Percentiles rank a stretch among this genome's conserved stretches.
These are phyloP conservation scores for Neurospora sublineolata DNA, from an alignment of 495 filamentous ascomycete species.

Conservation along the genomic window DNA sequence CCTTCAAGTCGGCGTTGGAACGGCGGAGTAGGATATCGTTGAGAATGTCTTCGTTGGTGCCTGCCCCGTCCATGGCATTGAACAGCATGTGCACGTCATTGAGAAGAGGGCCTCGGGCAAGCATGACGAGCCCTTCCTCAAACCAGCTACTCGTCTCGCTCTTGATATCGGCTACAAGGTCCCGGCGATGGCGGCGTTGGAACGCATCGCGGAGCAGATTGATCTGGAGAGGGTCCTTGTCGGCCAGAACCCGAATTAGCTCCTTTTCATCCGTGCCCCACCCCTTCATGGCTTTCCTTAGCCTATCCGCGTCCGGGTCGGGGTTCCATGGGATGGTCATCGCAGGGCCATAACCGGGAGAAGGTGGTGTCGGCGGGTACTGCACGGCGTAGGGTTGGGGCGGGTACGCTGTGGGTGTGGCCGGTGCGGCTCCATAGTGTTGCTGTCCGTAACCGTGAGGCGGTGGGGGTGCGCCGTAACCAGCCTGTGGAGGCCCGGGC, in stretches of 20 bases:
- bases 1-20: conserved; percentile 70
- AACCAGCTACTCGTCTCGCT: conserved; percentile 67
- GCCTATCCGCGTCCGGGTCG: conserved; percentile 49
- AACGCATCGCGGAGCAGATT: conserved; percentile 57
- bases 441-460: conserved; percentile 1
- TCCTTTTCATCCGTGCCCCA: conserved; percentile 76
- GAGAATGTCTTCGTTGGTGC: conserved; percentile 76
- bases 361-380: conserved; percentile 42
- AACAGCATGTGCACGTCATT: conserved; percentile 55
- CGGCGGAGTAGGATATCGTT: conserved; percentile 78
- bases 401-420: conserved; percentile 25
- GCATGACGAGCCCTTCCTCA: conserved; percentile 52
- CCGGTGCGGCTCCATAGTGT: conserved; percentile 22
- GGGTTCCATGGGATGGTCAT: conserved; percentile 55
- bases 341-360: conserved; percentile 49
- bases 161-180: conserved; percentile 62
- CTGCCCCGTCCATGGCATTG: conserved; percentile 60
- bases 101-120: conserved; percentile 65
- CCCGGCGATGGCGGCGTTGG: conserved; percentile 45
- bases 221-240: conserved; percentile 62
- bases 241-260: conserved; percentile 54
- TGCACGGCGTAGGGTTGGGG: conserved; percentile 18
- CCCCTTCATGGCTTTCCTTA: conserved; percentile 81
- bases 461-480: not conserved
- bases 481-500: not conserved